A percentile compares a stretch with the other conserved stretches of the same genome.
Evolutionary conservation across 768 basidiomycete genomes (phyloP).

Genomic region (Kwoniella dendrophila): DNA sequence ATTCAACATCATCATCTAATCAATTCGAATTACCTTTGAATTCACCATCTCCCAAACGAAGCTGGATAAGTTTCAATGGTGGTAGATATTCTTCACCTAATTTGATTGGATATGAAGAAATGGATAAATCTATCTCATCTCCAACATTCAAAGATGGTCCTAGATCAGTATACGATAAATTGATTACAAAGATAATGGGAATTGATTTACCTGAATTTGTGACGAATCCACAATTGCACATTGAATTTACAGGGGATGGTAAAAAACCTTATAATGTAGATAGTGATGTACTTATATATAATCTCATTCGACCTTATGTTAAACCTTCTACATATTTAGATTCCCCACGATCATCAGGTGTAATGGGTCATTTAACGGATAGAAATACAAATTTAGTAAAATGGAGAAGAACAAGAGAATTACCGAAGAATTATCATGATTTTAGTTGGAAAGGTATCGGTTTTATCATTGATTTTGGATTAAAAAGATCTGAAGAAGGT

Average conservation of each 20-base stretch:
- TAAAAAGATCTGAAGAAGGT: constrained; percentile 28
- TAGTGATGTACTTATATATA: no score
- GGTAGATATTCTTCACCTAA: constrained; percentile 32
- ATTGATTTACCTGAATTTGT: constrained; percentile 1
- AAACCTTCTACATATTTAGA: not conserved
- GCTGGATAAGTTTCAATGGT: constrained; percentile 32
- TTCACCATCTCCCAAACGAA: constrained; percentile 23
- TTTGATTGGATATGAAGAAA: constrained; percentile 29
- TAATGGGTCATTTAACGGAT: no score
- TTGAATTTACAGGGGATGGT: not conserved
- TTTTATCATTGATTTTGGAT: constrained; percentile 31
- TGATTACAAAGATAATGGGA: not conserved
- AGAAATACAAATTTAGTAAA: no score
- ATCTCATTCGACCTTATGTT: not conserved
- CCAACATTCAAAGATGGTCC: not conserved
- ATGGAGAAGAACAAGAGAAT: constrained; percentile 5
- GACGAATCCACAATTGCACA: not conserved
- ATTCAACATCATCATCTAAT: constrained; percentile 1
- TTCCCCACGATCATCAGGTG: not conserved
- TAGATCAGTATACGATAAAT: no score
- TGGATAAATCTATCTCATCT: constrained; percentile 14
- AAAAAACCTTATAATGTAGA: no score
- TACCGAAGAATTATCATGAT: constrained; percentile 26
- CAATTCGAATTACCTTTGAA: constrained; percentile 13
- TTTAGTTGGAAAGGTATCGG: constrained; percentile 28